Conservation (phyloP, 352 stramenopile genomes). For the Elongisporangium undulatum region DNA sequence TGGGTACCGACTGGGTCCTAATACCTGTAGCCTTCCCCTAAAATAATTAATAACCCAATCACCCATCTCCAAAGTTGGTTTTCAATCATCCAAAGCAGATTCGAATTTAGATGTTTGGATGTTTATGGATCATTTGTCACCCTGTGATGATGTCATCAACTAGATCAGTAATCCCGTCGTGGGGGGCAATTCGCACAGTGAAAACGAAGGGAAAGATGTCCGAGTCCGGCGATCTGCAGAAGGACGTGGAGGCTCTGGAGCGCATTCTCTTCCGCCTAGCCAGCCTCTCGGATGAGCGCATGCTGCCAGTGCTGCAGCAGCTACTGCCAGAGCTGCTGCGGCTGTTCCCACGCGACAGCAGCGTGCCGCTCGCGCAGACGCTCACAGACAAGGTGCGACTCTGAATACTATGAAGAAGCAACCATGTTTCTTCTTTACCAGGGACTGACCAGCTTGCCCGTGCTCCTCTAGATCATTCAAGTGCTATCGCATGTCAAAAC, state of each 20-base stretch:
- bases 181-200: too few relatives aligned
- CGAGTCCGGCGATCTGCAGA: slow-evolving; percentile 18
- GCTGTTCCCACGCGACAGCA: slow-evolving; percentile 46
- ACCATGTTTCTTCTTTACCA: background rate
- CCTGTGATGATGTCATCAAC: slow-evolving; percentile 10
- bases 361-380: slow-evolving; percentile 27
- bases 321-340: slow-evolving; percentile 63
- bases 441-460: background rate
- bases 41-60: background rate
- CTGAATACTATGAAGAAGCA: background rate
- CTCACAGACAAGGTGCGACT: slow-evolving; percentile 63
- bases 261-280: slow-evolving; percentile 76
- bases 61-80: background rate
- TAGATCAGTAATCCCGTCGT: background rate
- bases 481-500: slow-evolving; percentile 74
- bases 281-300: slow-evolving; percentile 58
- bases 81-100: background rate
- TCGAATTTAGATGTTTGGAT: background rate
- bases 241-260: slow-evolving; percentile 64
- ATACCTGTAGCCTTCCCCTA: too few relatives aligned
- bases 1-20: too few relatives aligned
- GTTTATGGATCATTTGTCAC: background rate
- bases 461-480: slow-evolving; percentile 45
- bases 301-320: slow-evolving; percentile 54
- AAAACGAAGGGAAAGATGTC: slow-evolving; percentile 9